Conservation (phyloP, 805 yeast species). For the Metschnikowia aberdeeniae region DNA sequence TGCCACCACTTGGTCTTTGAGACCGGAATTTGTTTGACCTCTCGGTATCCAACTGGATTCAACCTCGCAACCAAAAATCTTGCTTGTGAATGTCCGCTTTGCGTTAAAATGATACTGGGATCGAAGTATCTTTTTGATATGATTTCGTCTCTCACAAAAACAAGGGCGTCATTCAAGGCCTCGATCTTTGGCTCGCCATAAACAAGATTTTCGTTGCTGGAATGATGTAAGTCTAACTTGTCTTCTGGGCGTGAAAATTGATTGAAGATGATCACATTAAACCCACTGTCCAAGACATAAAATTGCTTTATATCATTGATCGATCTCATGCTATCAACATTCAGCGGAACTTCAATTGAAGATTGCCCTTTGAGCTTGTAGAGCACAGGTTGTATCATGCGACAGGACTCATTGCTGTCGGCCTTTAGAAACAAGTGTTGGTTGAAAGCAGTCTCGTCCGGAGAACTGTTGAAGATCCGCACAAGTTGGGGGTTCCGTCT, state of each 20-base stretch:
- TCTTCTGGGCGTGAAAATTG: slow-evolving; percentile 6
- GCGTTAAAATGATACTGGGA: slow-evolving; percentile 29
- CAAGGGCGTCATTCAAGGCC: slow-evolving; percentile 3
- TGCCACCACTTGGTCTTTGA: slow-evolving; percentile 10
- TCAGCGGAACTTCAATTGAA: slow-evolving; percentile 14
- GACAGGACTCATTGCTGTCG: slow-evolving; percentile 16
- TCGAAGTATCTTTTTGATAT: slow-evolving; percentile 11
- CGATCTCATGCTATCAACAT: slow-evolving; percentile 10
- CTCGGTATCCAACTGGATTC: slow-evolving; percentile 19
- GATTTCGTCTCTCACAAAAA: slow-evolving; percentile 3
- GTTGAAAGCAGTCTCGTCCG: slow-evolving; percentile 44
- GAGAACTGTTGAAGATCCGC: slow-evolving; percentile 38
- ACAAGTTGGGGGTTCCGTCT: slow-evolving; percentile 35
- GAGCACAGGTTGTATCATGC: slow-evolving; percentile 30
- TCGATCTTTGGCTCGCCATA: slow-evolving; percentile 1
- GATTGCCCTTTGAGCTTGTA: slow-evolving; percentile 9
- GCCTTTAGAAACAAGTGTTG: slow-evolving; percentile 29
- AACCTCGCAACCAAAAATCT: slow-evolving; percentile 31
- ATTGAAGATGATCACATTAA: slow-evolving; percentile 24
- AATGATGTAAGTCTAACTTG: slow-evolving; percentile 14
- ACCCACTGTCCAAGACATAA: slow-evolving; percentile 29
- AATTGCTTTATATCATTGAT: slow-evolving; percentile 9
- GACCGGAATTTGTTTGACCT: background rate
- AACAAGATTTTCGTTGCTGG: slow-evolving; percentile 11
- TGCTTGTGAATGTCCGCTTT: slow-evolving; percentile 36